Conservation (phyloP, 75 land plant species). For the Pseudotsuga menziesii region DNA sequence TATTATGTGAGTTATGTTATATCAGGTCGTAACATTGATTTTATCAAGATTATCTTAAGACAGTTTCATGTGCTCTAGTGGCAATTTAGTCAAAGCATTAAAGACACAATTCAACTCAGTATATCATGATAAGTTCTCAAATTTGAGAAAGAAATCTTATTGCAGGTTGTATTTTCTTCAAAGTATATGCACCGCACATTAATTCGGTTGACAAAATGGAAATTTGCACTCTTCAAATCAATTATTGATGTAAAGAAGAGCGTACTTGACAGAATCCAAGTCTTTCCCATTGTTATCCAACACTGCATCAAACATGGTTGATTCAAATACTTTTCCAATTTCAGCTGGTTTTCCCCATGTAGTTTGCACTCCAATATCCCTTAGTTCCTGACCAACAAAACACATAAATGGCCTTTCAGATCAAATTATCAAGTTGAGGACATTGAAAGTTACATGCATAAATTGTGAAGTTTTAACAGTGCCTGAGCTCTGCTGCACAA, state of each 20-base stretch:
- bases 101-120: background rate
- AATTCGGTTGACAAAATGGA: background rate
- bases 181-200: background rate
- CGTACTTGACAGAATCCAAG: slow-evolving; percentile 77
- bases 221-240: background rate
- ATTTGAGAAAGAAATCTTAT: background rate
- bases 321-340: slow-evolving; percentile 61
- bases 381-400: slow-evolving; percentile 54
- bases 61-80: background rate
- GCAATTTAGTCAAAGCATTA: background rate
- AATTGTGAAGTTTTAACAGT: too few relatives aligned
- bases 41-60: background rate
- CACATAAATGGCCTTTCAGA: too few relatives aligned
- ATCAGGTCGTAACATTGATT: background rate
- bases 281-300: slow-evolving; percentile 99
- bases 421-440: too few relatives aligned
- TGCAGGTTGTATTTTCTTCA: background rate
- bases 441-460: too few relatives aligned
- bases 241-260: background rate
- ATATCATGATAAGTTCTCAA: too few relatives aligned
- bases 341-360: slow-evolving; percentile 90
- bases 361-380: slow-evolving; percentile 69
- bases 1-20: too few relatives aligned
- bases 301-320: slow-evolving; percentile 72
- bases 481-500: too few relatives aligned